Evolutionary conservation across 345 rosid species (phyloP), one percentile per base, ranked within the genome.

Genomic region (Crucihimalaya himalaica): DNA sequence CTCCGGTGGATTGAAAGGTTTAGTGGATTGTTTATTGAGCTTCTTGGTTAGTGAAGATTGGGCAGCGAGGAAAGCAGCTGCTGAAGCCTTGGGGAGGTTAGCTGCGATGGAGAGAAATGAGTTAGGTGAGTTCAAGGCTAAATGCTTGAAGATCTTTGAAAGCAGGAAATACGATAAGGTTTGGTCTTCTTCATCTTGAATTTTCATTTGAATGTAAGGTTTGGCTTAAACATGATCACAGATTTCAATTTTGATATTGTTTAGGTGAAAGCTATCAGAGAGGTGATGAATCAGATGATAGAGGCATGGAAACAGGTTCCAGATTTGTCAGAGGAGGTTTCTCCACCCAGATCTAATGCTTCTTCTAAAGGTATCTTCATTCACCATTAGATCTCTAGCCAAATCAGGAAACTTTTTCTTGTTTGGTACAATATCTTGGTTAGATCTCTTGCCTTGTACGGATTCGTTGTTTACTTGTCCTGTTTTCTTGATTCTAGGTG

Each of bases 221-320:
- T 52, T 39, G 63, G 66, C 2, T 57, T 21, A 73, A 46, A 2
- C 15, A n/a, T 45, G 34, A 43, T 67, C 28, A 20, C 1, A 56
- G 19, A 9, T 78, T 70, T 60, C 7, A n/a, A 28, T 8, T 18
- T 19, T 35, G 28, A 35, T 35, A 2, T 28, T 51, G 31, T 69
- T 68, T 62, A 94, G 98, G 97, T 91, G 77, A 94, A 88, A 86
- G 92, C 89, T 48, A 89, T 83, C 12, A 88, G 98, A 85, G 97
- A 91, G 66, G 96, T 85, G 80, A 91, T 94, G 96, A 83, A 50
- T 73, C 86, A 89, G 84, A 86, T 85, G 91, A 72, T 94, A 70
- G 93, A 94, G 71, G 93, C 93, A 1, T 94, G 98, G 98, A 91
- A 86, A 81, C 89, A 87, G 83, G 84, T 94, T 47, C 93, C 97